These are phyloP conservation scores for Fereydounia khargensis DNA, from an alignment of 1,284 basidiomycete genomes.

Conservation along the genomic window DNA sequence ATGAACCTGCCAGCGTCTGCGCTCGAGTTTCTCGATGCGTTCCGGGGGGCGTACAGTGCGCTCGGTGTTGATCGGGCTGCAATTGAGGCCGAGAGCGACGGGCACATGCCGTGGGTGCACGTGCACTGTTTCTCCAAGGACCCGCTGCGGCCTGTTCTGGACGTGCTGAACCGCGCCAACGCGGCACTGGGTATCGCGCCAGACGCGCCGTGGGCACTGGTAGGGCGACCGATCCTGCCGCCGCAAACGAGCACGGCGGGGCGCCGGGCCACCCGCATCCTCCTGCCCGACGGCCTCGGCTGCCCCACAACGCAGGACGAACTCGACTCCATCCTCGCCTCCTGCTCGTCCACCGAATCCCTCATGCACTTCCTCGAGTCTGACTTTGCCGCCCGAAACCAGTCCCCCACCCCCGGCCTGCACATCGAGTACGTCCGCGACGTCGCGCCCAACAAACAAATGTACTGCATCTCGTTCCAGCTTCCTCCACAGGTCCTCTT, in stretches of 20 bases:
- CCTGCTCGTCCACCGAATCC: conserved; percentile 1
- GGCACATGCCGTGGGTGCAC: conserved; percentile 77
- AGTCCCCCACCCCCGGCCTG: conserved; percentile 61
- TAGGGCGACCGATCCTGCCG: conserved; percentile 7
- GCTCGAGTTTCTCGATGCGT: conserved; percentile 84
- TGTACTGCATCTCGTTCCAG: conserved; percentile 95
- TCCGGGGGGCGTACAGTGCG: conserved; percentile 68
- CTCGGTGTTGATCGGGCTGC: conserved; percentile 59
- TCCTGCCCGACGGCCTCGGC: too few relatives aligned
- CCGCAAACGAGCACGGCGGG: conserved; percentile 1
- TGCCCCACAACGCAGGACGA: not conserved
- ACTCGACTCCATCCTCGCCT: not conserved
- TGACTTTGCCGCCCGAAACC: conserved; percentile 18
- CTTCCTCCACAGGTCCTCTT: conserved; percentile 64
- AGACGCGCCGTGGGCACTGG: conserved; percentile 1
- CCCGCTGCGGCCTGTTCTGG: conserved; percentile 35
- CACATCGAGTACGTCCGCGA: conserved; percentile 77
- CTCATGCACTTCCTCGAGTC: not conserved
- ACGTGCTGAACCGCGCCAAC: conserved; percentile 46
- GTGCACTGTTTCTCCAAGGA: conserved; percentile 95
- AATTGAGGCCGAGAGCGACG: conserved; percentile 11
- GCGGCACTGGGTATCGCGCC: conserved; percentile 16
- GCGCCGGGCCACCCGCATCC: not conserved
- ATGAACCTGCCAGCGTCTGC: conserved; percentile 97
- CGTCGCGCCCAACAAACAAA: conserved; percentile 94